A percentile compares a stretch with the other conserved stretches of the same genome.
These are phyloP conservation scores for Astrothelium subdiscretum DNA, from an alignment of 495 filamentous ascomycete genomes.

Conservation along the genomic window DNA sequence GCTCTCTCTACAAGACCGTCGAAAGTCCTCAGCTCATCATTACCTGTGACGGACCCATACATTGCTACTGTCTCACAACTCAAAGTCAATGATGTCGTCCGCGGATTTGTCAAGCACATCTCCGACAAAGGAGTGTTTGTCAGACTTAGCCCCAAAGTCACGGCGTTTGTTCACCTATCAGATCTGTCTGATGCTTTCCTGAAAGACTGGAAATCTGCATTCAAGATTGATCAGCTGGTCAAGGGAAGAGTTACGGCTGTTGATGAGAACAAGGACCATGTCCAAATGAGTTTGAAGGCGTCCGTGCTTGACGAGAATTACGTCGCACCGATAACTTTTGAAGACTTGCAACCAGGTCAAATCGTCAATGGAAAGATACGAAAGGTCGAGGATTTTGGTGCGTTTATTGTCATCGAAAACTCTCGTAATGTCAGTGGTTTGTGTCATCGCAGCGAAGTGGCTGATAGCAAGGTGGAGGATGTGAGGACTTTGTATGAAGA, in stretches of 20 bases:
- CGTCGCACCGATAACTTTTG: constrained; percentile 53
- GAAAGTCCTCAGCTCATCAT: constrained; percentile 72
- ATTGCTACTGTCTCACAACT: constrained; percentile 56
- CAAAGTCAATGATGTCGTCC: constrained; percentile 64
- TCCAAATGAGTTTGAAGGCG: constrained; percentile 77
- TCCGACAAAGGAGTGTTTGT: constrained; percentile 81
- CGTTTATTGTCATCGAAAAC: constrained; percentile 80
- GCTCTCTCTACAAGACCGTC: constrained; percentile 76
- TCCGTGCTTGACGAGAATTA: constrained; percentile 73
- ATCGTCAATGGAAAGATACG: constrained; percentile 77
- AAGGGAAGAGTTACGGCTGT: constrained; percentile 68
- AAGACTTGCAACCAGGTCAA: constrained; percentile 65
- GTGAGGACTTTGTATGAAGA: constrained; percentile 73
- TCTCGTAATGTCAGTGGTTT: constrained; percentile 80
- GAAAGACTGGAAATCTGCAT: constrained; percentile 91
- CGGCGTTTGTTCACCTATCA: constrained; percentile 67
- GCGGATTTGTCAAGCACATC: constrained; percentile 82
- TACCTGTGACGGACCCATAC: constrained; percentile 72
- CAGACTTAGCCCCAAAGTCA: constrained; percentile 63
- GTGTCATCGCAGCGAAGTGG: constrained; percentile 84
- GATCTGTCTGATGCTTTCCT: constrained; percentile 83
- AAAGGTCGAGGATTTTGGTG: constrained; percentile 88
- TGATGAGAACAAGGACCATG: constrained; percentile 49
- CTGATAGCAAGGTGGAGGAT: constrained; percentile 65
- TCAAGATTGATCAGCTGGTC: constrained; percentile 76